Percentiles rank a stretch among this genome's conserved stretches.
Evolutionary conservation across 2,329 filamentous ascomycete genomes (phyloP).

Genomic region (Talaromyces piceae): DNA sequence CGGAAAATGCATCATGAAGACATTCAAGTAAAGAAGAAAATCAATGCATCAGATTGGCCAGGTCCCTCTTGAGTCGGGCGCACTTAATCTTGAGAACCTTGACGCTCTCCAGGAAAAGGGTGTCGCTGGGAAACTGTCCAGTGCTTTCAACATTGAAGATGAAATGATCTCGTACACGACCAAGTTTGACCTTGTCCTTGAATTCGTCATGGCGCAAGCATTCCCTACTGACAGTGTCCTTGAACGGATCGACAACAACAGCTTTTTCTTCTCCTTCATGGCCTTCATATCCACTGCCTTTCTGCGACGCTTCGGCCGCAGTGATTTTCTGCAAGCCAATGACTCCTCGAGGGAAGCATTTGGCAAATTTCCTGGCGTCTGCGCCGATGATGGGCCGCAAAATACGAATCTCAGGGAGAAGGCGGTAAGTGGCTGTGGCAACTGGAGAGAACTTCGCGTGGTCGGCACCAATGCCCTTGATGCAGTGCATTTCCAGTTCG

Average conservation of each 20-base stretch:
- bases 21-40: slow-evolving; percentile 12
- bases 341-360: slow-evolving; percentile 84
- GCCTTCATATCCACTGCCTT: slow-evolving; percentile 61
- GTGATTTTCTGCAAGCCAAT: slow-evolving; percentile 72
- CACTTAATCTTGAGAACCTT: slow-evolving; percentile 82
- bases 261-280: slow-evolving; percentile 77
- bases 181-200: slow-evolving; percentile 89
- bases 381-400: slow-evolving; percentile 71
- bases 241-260: slow-evolving; percentile 80
- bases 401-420: slow-evolving; percentile 84
- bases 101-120: slow-evolving; percentile 84
- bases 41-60: slow-evolving; percentile 37
- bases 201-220: slow-evolving; percentile 88
- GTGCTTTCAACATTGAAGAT: slow-evolving; percentile 95
- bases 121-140: slow-evolving; percentile 89
- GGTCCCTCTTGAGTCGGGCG: slow-evolving; percentile 37
- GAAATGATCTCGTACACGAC: slow-evolving; percentile 86
- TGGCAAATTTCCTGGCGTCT: slow-evolving; percentile 81
- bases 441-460: slow-evolving; percentile 97
- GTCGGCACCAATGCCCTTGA: slow-evolving; percentile 88
- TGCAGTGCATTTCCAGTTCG: slow-evolving; percentile 80
- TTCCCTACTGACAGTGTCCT: slow-evolving; percentile 91
- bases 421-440: slow-evolving; percentile 84
- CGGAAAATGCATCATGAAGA: slow-evolving; percentile 28
- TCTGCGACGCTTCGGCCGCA: slow-evolving; percentile 52